phyloP scores from a whole-genome alignment of 2,329 filamentous ascomycete genomes.

The Metarhizium guizhouense region DNA sequence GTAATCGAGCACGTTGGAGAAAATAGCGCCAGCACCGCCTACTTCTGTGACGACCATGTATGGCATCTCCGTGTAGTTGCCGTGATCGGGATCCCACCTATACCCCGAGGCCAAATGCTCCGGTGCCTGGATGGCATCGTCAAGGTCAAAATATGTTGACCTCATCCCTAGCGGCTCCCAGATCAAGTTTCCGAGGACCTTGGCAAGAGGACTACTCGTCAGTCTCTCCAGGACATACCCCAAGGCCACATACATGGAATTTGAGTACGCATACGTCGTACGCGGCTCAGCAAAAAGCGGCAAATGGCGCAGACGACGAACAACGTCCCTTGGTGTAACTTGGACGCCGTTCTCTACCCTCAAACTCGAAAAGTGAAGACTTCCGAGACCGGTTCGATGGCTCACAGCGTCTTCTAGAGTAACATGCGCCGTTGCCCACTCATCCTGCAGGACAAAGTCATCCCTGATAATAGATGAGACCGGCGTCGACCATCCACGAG shows the following conservation, averaged over 20 bases:
- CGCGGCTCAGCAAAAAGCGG: slow-evolving; percentile 34
- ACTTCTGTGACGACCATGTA: slow-evolving; percentile 17
- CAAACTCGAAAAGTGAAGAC: slow-evolving; percentile 24
- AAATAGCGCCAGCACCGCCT: slow-evolving; percentile 30
- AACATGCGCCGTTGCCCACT: slow-evolving; percentile 34
- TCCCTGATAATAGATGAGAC: slow-evolving; percentile 37
- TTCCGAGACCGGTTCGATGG: slow-evolving; percentile 41
- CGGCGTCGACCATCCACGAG: slow-evolving; percentile 36
- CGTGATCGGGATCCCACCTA: slow-evolving; percentile 23
- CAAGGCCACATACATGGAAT: slow-evolving; percentile 38
- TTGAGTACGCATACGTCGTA: slow-evolving; percentile 38
- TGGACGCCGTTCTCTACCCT: slow-evolving; percentile 20
- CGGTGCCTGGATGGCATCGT: slow-evolving; percentile 16
- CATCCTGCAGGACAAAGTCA: slow-evolving; percentile 41
- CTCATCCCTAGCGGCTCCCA: slow-evolving; percentile 39
- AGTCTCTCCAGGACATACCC: slow-evolving; percentile 35
- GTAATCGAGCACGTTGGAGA: slow-evolving; percentile 42
- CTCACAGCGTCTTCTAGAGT: slow-evolving; percentile 45
- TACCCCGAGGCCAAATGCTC: slow-evolving; percentile 33
- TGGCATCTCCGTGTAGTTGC: slow-evolving; percentile 17
- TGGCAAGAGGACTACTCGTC: slow-evolving; percentile 25
- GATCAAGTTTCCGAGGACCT: slow-evolving; percentile 31
- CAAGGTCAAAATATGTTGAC: slow-evolving; percentile 27
- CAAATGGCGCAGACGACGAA: slow-evolving; percentile 35
- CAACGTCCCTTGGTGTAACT: slow-evolving; percentile 24